Evolutionary conservation across 495 filamentous ascomycete genomes (phyloP).

Genomic region (Penicillium macrosclerotiorum): DNA sequence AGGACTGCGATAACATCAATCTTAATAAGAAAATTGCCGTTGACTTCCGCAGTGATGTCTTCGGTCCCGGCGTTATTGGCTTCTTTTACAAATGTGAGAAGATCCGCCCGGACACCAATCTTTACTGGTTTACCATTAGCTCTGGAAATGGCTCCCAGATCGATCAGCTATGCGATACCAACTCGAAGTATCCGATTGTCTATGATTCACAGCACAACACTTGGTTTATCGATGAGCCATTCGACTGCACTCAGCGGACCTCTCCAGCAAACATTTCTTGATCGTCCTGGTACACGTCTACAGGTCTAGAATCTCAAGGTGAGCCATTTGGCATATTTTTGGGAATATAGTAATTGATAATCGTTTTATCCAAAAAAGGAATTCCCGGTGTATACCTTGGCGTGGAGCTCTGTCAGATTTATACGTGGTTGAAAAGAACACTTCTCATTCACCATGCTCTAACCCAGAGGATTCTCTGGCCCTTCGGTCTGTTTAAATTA

Average conservation of each 20-base stretch:
- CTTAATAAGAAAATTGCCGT: conserved; percentile 26
- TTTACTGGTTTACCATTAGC: conserved; percentile 30
- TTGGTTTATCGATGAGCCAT: conserved; percentile 30
- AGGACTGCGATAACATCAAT: conserved; percentile 31
- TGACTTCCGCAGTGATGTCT: conserved; percentile 27
- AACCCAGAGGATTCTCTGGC: too few species aligned
- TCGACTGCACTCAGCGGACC: conserved; percentile 26
- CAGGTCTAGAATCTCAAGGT: too few species aligned
- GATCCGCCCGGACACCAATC: conserved; percentile 22
- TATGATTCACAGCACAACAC: conserved; percentile 24
- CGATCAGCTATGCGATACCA: conserved; percentile 19
- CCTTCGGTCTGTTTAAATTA: too few species aligned
- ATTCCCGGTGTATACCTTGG: too few species aligned
- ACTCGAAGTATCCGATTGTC: conserved; percentile 23
- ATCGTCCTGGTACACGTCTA: neutral
- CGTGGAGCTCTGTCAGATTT: too few species aligned
- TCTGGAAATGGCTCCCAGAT: conserved; percentile 18
- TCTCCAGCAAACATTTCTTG: conserved; percentile 7
- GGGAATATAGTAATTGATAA: too few species aligned
- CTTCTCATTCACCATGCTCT: too few species aligned
- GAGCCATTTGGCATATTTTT: too few species aligned
- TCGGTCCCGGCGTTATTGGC: conserved; percentile 20
- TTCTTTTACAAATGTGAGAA: conserved; percentile 31
- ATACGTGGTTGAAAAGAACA: too few species aligned
- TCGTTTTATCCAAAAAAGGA: too few species aligned